Base-by-base conservation (phyloP, 441 rosid species). In the Erodium moschatum region DNA sequence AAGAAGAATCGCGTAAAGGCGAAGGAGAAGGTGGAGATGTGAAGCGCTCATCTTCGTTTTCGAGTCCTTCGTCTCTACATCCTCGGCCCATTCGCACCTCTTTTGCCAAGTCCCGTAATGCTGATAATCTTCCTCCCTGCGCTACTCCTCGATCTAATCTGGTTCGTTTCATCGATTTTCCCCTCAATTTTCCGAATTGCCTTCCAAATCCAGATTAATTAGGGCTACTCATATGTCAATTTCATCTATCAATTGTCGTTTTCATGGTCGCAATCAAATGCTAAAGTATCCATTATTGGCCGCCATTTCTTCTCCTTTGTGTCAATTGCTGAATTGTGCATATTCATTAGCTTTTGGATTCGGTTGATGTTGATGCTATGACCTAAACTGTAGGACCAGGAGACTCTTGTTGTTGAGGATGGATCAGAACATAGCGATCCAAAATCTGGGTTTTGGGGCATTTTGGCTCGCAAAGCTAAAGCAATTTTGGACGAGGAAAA, bases 401-500 rank as follows among this genome's bases (percentile, higher is more conserved):
- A 52, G 27, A 24, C 27, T 24, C 27, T 24, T 24, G 27, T 24
- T 24, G 27, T 24, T 2, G 27, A 24, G 27, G 27, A 24, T 24
- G 27, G 27, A 24, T 24, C 27, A 24, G 27, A 24, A 24, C 27
- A 24, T 2, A 24, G 27, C 2, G 27, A 24, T 24, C 27, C 87
- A 0, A 89, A 84, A 54, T 75, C 78, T 67, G 96, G 97, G 33
- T 90, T 94, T 77, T 94, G 99, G 99, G 97, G 94, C 20, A 85
- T 90, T 69, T 74, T 94, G 75, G 97, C 99, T 69, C 91, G 90
- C 56, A 94, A 91, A 82, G 99, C 97, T 24, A 94, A 90, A 83
- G 85, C 92, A 40, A 91, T 94, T 78, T 77, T 94, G 12, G 99
- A 94, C 6, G 99, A 94, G 6, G 96, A 91, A 66, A 77, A 79